These are phyloP conservation scores for Magnaporthales sp. DNA, from an alignment of 2,329 filamentous ascomycete species.

Conservation along the genomic window DNA sequence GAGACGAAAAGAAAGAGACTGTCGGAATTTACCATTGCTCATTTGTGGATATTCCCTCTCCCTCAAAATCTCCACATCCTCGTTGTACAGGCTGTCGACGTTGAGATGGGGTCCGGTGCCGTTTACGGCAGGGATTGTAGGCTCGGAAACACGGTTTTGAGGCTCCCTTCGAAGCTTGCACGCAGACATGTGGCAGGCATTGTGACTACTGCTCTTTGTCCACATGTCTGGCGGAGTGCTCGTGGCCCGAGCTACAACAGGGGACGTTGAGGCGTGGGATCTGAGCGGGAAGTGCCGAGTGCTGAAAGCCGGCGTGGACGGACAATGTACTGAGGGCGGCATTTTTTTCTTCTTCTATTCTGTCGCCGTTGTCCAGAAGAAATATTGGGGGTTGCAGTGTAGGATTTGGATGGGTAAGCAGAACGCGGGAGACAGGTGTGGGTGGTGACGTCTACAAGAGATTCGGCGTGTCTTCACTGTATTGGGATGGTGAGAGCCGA, in stretches of 20 bases:
- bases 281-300: neutral
- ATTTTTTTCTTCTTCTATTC: neutral
- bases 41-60: conserved; percentile 32
- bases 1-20: neutral
- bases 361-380: neutral
- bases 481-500: neutral
- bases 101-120: neutral
- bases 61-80: conserved; percentile 26
- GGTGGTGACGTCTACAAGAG: neutral
- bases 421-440: neutral
- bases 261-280: neutral
- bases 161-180: neutral
- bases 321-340: neutral
- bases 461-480: neutral
- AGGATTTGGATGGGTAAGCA: neutral
- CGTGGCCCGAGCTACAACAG: neutral
- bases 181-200: neutral
- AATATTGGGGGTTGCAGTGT: neutral
- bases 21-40: conserved; percentile 24
- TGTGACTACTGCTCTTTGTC: neutral
- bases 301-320: neutral
- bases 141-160: neutral
- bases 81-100: conserved; percentile 16
- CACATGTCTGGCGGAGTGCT: neutral
- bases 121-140: neutral